Evolutionary conservation across 495 filamentous ascomycete species (phyloP).

Genomic region (Chaetomidium leptoderma): DNA sequence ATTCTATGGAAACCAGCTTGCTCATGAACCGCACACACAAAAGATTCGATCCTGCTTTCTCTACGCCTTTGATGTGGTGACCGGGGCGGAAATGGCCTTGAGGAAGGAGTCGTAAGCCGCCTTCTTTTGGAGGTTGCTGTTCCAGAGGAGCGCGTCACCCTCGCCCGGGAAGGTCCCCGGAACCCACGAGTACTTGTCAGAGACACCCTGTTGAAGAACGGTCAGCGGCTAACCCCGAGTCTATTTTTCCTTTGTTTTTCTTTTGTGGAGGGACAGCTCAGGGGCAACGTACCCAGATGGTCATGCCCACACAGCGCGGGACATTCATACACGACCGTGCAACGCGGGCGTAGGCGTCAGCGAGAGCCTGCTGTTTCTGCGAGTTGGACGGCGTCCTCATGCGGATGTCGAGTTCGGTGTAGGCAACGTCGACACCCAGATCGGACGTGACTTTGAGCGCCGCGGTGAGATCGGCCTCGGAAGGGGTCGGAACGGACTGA

Average conservation of each 20-base stretch:
- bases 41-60: too few relatives aligned
- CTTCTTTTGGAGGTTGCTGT: slow-evolving; percentile 50
- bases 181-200: slow-evolving; percentile 55
- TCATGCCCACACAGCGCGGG: slow-evolving; percentile 59
- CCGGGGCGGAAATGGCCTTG: slow-evolving; percentile 13
- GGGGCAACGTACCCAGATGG: slow-evolving; percentile 45
- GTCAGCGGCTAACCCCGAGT: neutral
- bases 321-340: slow-evolving; percentile 57
- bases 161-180: slow-evolving; percentile 51
- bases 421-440: slow-evolving; percentile 55
- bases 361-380: slow-evolving; percentile 35
- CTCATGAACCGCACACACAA: too few relatives aligned
- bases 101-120: slow-evolving; percentile 46
- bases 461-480: slow-evolving; percentile 35
- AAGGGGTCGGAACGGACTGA: slow-evolving; percentile 25
- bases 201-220: slow-evolving; percentile 40
- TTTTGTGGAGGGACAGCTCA: neutral
- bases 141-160: slow-evolving; percentile 51
- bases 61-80: too few relatives aligned
- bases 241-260: neutral
- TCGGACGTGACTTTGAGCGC: slow-evolving; percentile 47
- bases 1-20: neutral
- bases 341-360: slow-evolving; percentile 16
- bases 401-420: slow-evolving; percentile 61
- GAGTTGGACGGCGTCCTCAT: slow-evolving; percentile 42